phyloP scores from a whole-genome alignment of 2,329 filamentous ascomycete genomes.

The Venturia aucupariae region DNA sequence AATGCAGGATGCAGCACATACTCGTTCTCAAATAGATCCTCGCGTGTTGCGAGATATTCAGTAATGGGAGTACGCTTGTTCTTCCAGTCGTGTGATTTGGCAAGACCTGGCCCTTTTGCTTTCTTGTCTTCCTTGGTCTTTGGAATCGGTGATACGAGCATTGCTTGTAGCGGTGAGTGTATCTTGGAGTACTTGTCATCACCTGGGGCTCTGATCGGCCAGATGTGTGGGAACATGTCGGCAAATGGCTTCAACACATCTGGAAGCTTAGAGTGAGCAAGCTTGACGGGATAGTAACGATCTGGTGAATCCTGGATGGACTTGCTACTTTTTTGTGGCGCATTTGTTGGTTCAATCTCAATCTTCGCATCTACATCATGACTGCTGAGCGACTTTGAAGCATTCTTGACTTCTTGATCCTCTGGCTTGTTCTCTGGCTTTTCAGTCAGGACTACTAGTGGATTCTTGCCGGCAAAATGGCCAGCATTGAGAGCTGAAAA shows the following conservation, averaged over 20 bases:
- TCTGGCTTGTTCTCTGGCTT: neutral
- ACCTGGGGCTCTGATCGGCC: slow-evolving; percentile 81
- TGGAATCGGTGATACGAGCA: slow-evolving; percentile 65
- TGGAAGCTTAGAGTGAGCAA: slow-evolving; percentile 34
- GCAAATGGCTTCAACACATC: slow-evolving; percentile 51
- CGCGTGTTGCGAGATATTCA: slow-evolving; percentile 60
- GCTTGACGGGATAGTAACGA: slow-evolving; percentile 39
- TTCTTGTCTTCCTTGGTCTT: slow-evolving; percentile 60
- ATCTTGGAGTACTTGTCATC: slow-evolving; percentile 73
- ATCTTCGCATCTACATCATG: neutral
- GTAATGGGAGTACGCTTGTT: slow-evolving; percentile 75
- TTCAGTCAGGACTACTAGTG: neutral
- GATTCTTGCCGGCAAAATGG: neutral
- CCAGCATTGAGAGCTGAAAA: slow-evolving; percentile 47
- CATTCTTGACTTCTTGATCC: neutral
- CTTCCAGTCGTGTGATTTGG: slow-evolving; percentile 55
- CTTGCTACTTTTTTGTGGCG: neutral
- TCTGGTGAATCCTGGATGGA: slow-evolving; percentile 26
- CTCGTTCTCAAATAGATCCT: slow-evolving; percentile 73
- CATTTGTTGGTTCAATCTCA: slow-evolving; percentile 6
- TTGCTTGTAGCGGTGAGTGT: slow-evolving; percentile 77
- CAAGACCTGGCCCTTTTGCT: slow-evolving; percentile 50
- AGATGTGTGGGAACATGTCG: slow-evolving; percentile 77
- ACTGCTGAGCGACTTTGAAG: neutral
- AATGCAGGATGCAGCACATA: slow-evolving; percentile 76